Percentiles rank a stretch among this genome's conserved stretches.
Evolutionary conservation across 495 filamentous ascomycete species (phyloP).

Genomic region (Trichoderma asperelloides): DNA sequence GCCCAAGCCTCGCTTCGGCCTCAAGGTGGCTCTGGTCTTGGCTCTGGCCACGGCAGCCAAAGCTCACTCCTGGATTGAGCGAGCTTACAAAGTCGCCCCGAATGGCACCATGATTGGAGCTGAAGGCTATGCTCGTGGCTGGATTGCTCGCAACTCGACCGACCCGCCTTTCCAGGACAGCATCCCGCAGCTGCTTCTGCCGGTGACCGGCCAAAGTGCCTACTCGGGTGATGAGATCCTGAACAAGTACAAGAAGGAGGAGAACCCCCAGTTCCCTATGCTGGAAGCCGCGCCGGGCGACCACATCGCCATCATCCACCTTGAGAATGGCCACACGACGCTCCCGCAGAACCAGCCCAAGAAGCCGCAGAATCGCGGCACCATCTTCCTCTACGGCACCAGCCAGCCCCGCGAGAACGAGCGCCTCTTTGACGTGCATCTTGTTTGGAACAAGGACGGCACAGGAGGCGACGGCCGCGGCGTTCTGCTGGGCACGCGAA

Average conservation of each 20-base stretch:
- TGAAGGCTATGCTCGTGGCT: conserved; percentile 59
- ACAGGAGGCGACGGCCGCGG: conserved; percentile 69
- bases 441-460: conserved; percentile 65
- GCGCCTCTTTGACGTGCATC: conserved; percentile 59
- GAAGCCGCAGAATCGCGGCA: conserved; percentile 63
- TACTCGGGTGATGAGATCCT: conserved; percentile 12
- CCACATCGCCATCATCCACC: conserved; percentile 62
- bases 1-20: background rate
- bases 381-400: conserved; percentile 77
- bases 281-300: conserved; percentile 59
- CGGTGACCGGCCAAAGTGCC: conserved; percentile 31
- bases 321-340: conserved; percentile 85
- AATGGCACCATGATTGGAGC: conserved; percentile 66
- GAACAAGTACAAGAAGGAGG: conserved; percentile 33
- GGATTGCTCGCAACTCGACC: conserved; percentile 37
- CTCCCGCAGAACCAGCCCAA: conserved; percentile 46
- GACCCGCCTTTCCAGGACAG: conserved; percentile 39
- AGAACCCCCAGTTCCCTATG: conserved; percentile 48
- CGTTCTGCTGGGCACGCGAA: conserved; percentile 57
- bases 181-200: conserved; percentile 44
- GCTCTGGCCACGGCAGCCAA: background rate
- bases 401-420: conserved; percentile 42
- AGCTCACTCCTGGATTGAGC: conserved; percentile 75
- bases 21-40: background rate
- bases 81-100: conserved; percentile 55